Conservation (phyloP, 345 rosid species). For the Carallia pectinifolia region DNA sequence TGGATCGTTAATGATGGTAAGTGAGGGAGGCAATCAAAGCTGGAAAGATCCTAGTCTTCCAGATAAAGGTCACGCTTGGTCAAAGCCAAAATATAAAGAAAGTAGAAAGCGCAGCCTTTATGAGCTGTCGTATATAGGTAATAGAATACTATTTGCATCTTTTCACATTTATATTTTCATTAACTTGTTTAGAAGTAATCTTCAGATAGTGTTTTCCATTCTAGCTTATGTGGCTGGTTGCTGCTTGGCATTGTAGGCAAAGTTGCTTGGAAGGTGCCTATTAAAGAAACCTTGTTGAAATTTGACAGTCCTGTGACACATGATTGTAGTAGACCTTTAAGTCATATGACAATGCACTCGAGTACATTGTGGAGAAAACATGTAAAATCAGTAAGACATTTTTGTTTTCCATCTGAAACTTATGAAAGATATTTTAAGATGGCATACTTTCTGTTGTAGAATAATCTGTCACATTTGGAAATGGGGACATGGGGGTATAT, state of each 20-base stretch:
- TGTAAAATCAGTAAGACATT: no score
- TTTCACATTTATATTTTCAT: slow-evolving; percentile 6
- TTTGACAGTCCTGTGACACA: background rate
- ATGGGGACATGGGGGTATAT: no score
- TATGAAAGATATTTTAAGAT: no score
- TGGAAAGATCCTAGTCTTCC: slow-evolving; percentile 1
- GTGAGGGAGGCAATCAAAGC: slow-evolving; percentile 14
- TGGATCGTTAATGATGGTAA: slow-evolving; percentile 19
- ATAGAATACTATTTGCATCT: background rate
- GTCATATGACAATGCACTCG: background rate
- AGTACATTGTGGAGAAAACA: no score
- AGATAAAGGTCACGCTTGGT: slow-evolving; percentile 11
- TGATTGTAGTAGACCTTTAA: background rate
- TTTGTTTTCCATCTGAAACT: no score
- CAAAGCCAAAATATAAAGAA: slow-evolving; percentile 35
- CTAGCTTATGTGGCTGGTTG: background rate
- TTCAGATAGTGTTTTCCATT: background rate
- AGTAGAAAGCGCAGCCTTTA: slow-evolving; percentile 45
- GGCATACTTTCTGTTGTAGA: no score
- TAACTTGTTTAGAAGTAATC: background rate
- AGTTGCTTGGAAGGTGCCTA: background rate
- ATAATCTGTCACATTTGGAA: no score
- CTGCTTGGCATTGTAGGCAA: background rate
- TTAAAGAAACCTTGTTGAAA: background rate
- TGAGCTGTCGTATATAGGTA: slow-evolving; percentile 47